These are phyloP conservation scores for Oleoguttula mirabilis DNA, from an alignment of 495 filamentous ascomycete species.

Conservation along the genomic window DNA sequence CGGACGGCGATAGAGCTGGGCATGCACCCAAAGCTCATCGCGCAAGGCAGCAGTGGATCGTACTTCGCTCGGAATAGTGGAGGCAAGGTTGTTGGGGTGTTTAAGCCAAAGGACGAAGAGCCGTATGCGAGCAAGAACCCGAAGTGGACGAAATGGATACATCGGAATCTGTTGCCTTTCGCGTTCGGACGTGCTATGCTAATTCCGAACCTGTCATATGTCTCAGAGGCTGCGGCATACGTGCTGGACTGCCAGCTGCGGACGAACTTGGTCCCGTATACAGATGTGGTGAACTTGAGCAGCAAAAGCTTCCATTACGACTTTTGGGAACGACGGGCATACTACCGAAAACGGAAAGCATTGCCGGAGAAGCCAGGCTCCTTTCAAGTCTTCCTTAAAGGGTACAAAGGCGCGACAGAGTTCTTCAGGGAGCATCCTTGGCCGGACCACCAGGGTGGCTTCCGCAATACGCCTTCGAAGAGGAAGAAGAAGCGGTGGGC, in stretches of 20 bases:
- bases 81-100: conserved; percentile 91
- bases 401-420: conserved; percentile 90
- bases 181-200: conserved; percentile 92
- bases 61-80: conserved; percentile 91
- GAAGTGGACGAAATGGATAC: conserved; percentile 37
- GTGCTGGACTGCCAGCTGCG: conserved; percentile 80
- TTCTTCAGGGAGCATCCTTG: conserved; percentile 92
- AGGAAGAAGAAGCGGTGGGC: conserved; percentile 70
- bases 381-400: conserved; percentile 94
- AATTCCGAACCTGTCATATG: conserved; percentile 97
- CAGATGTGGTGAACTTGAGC: conserved; percentile 84
- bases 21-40: conserved; percentile 87
- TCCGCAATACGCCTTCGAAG: conserved; percentile 51
- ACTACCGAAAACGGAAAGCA: conserved; percentile 72
- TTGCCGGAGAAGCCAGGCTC: conserved; percentile 89
- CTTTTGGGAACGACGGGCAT: conserved; percentile 85
- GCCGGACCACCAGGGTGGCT: conserved; percentile 82
- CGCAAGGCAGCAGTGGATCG: conserved; percentile 91
- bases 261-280: conserved; percentile 90
- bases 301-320: conserved; percentile 98
- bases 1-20: conserved; percentile 79
- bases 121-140: conserved; percentile 55
- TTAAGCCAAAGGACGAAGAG: conserved; percentile 99
- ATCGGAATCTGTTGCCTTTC: conserved; percentile 69
- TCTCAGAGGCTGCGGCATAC: conserved; percentile 95